A percentile compares a stretch with the other conserved stretches of the same genome.
Evolutionary conservation across 1,284 basidiomycete species (phyloP).

Genomic region (Ceratorhiza oryzae-sativae): DNA sequence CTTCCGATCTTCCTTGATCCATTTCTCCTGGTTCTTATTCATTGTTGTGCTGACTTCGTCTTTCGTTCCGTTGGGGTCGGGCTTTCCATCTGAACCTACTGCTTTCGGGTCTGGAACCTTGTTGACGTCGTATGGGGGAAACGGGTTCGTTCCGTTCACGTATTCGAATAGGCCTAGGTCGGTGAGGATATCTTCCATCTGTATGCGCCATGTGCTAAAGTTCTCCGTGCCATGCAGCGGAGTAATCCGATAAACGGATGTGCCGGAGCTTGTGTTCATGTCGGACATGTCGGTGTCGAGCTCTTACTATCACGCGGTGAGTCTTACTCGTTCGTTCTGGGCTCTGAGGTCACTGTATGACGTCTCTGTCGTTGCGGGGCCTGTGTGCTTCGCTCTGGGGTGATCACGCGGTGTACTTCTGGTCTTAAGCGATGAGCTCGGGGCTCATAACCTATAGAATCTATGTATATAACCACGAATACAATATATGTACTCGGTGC

Average conservation of each 20-base stretch:
- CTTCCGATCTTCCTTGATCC: background rate
- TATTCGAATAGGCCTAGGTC: background rate
- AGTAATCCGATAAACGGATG: background rate
- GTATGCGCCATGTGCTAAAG: conserved; percentile 4
- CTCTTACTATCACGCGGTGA: no score
- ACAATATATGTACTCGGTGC: no score
- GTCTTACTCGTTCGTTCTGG: no score
- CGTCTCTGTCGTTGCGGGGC: no score
- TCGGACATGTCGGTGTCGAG: background rate
- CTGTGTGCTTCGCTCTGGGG: no score
- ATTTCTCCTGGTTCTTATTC: background rate
- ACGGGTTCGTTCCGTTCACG: background rate
- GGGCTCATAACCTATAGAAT: no score
- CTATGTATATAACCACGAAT: no score
- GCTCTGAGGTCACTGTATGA: no score
- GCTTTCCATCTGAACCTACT: background rate
- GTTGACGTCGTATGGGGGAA: background rate
- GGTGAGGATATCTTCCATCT: background rate
- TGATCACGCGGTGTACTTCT: no score
- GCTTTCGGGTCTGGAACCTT: background rate
- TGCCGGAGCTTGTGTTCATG: background rate
- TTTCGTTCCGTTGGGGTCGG: background rate
- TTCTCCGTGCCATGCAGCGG: background rate
- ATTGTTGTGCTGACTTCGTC: background rate
- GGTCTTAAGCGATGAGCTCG: no score